Evolutionary conservation across 352 stramenopile genomes (phyloP).

Genomic region (Hyaloperonospora brassicae): DNA sequence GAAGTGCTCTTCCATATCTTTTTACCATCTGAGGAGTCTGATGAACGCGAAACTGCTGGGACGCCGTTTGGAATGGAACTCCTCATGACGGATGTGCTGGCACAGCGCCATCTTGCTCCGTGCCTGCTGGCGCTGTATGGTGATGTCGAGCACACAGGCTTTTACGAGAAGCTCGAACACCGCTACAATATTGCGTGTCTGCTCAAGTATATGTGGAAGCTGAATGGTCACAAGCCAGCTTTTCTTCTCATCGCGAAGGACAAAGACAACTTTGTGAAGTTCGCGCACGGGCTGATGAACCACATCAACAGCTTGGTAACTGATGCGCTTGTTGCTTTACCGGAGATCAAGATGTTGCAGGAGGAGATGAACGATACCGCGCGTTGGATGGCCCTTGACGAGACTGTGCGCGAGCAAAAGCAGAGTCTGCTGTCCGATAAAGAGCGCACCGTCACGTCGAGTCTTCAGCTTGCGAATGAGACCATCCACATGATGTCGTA

Average conservation of each 20-base stretch:
- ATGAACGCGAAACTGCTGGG: constrained; percentile 60
- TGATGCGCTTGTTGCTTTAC: constrained; percentile 92
- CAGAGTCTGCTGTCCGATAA: constrained; percentile 82
- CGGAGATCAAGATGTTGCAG: constrained; percentile 91
- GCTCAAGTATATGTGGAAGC: constrained; percentile 96
- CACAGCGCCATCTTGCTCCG: constrained; percentile 87
- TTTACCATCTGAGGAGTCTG: constrained; percentile 82
- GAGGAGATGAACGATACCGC: constrained; percentile 83
- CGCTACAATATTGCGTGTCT: constrained; percentile 94
- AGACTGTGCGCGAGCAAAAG: constrained; percentile 88
- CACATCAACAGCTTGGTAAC: constrained; percentile 97
- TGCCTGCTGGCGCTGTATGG: constrained; percentile 96
- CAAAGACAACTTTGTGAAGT: constrained; percentile 93
- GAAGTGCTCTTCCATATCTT: constrained; percentile 95
- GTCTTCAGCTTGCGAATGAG: constrained; percentile 93
- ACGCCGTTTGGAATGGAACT: constrained; percentile 46
- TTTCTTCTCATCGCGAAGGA: constrained; percentile 92
- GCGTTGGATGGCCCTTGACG: constrained; percentile 74
- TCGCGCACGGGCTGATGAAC: constrained; percentile 98
- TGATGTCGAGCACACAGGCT: constrained; percentile 96
- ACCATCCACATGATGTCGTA: constrained; percentile 98
- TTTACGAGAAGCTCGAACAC: constrained; percentile 97
- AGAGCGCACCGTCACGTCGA: constrained; percentile 88
- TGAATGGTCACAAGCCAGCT: constrained; percentile 88
- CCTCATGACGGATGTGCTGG: constrained; percentile 52